Base-by-base conservation (phyloP, 768 basidiomycete genomes). In the Xerocomellus chrysenteron region DNA sequence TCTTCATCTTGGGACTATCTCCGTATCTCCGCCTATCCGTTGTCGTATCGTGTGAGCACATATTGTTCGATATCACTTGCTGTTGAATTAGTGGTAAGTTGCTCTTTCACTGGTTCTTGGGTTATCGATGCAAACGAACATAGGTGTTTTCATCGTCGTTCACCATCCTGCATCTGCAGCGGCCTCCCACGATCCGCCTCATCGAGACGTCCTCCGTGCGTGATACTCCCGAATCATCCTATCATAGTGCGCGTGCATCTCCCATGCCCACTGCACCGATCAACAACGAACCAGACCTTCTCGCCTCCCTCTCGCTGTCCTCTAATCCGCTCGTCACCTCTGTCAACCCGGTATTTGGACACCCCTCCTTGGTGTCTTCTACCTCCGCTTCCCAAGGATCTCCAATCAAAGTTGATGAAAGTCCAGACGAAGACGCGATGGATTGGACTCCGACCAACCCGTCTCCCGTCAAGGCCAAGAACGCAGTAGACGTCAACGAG, bases 111-210 rank as follows among this genome's bases (percentile, higher is more conserved):
- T 24, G 4, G 11, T 52, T 14, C 39, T n/a, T 21, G 33, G 13
- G 2, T 28, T 7, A 41, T 46, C 47, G 19, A 61, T 33, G 35
- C 32, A 52, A 56, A 52, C 52, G 12, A 45, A 48, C 44, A 48
- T 28, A 91, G 90, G 74, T 81, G 43, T 72, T 81, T 52, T 61
- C 75, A 12, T 66, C 74, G 33, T 89, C 86, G 4, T 80, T 76
- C 55, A 73, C 78, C 47, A 75, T 82, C 16, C 75, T 92, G 35
- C 82, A 80, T 37, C 68, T 91, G 7, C 85, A 86, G 55, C 84
- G 80, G 17, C 87, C 90, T 1, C 88, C 90, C 11, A 65, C 82
- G 2, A 83, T 92, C 49, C 85, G 87, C 43, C 81, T 92, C 26
- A 78, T 90, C 44, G 80, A 87, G 64, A 80, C 83, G 9, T 77